Conservation (phyloP, 352 stramenopile species). For the Blastocystis sp. region DNA sequence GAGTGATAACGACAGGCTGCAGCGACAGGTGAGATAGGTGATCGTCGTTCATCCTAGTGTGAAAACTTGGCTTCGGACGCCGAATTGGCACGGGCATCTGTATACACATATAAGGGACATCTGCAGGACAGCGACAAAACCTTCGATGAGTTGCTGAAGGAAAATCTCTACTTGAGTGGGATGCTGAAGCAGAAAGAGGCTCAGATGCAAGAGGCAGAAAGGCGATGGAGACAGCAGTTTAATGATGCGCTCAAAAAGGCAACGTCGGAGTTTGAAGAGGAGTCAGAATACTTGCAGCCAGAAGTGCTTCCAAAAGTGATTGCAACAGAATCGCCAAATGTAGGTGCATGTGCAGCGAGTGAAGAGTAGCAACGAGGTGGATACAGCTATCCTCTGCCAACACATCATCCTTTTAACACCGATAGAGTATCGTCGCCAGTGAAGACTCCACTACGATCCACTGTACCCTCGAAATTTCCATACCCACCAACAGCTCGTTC, state of each 20-base stretch:
- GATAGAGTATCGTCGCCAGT: neutral
- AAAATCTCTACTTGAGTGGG: slow-evolving; percentile 27
- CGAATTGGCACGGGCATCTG: slow-evolving; percentile 17
- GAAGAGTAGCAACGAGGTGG: slow-evolving; percentile 7
- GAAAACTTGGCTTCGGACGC: slow-evolving; percentile 5
- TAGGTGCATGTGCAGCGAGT: neutral
- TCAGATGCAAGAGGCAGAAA: slow-evolving; percentile 19
- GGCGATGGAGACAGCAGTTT: slow-evolving; percentile 11
- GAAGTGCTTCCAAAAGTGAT: neutral
- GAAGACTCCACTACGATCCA: neutral
- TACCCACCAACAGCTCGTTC: neutral
- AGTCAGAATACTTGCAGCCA: neutral
- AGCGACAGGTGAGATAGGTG: neutral
- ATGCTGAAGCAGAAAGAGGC: slow-evolving; percentile 57
- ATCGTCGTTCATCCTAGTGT: neutral
- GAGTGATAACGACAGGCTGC: slow-evolving; percentile 14
- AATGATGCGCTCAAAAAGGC: neutral
- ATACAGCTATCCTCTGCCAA: slow-evolving; percentile 38
- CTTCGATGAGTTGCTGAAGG: slow-evolving; percentile 42
- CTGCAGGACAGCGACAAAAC: neutral
- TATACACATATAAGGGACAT: slow-evolving; percentile 12
- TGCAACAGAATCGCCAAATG: neutral
- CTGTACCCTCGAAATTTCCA: neutral
- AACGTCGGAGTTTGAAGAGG: neutral
- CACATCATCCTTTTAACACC: slow-evolving; percentile 1